phyloP scores from a whole-genome alignment of 2,329 filamentous ascomycete species.

The Diatrype stigma region DNA sequence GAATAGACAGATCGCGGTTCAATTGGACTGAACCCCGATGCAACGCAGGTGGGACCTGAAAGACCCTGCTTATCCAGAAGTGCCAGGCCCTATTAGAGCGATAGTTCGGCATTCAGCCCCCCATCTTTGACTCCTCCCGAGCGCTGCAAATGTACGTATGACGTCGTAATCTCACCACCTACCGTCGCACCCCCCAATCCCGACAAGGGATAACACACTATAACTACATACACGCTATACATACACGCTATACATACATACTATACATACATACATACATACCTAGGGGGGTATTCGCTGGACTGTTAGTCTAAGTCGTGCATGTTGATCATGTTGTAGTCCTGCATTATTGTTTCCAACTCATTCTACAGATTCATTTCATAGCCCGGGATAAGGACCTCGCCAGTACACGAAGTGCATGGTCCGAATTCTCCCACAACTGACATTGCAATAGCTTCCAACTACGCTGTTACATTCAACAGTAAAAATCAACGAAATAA shows the following conservation, averaged over 20 bases:
- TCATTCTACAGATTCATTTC: not conserved
- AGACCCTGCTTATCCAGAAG: not conserved
- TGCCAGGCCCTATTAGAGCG: not conserved
- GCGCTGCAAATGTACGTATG: not conserved
- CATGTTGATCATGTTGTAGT: not conserved
- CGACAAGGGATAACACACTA: too few relatives aligned
- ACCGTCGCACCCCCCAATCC: not conserved
- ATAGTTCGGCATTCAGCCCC: not conserved
- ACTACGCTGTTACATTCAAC: too few relatives aligned
- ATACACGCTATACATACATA: too few relatives aligned
- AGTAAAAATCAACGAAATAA: too few relatives aligned
- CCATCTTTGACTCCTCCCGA: not conserved
- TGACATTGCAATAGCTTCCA: too few relatives aligned
- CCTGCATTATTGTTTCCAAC: not conserved
- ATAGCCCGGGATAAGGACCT: too few relatives aligned
- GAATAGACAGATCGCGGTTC: too few relatives aligned
- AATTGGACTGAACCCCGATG: not conserved
- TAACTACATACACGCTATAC: too few relatives aligned
- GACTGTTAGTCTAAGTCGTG: not conserved
- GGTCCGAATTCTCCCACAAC: too few relatives aligned
- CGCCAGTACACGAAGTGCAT: too few relatives aligned
- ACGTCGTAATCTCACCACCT: not conserved
- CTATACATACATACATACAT: too few relatives aligned
- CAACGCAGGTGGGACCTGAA: not conserved
- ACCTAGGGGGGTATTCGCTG: too few relatives aligned